Base-by-base conservation (phyloP, 345 rosid species). In the Euphorbia tirucalli region DNA sequence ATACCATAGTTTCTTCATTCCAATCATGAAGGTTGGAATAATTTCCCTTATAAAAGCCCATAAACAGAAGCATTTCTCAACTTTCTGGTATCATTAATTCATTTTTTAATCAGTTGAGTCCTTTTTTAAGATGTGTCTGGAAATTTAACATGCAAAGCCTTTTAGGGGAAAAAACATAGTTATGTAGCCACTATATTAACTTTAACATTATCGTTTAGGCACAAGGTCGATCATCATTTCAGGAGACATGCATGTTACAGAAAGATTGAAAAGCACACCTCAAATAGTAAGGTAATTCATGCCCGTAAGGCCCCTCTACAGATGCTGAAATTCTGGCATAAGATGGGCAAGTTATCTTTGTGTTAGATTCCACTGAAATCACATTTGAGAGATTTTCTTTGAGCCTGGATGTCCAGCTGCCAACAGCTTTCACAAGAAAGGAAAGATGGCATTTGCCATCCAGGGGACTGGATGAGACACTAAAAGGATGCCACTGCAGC, bases 401-500 rank as follows among this genome's bases (percentile, higher is more conserved):
- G 10, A 93, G 85, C 76, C 82, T 86, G 14, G 75, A 80, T 0
- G 98, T 89, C 96, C 98, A 91, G 68, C 74, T 85, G 52, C 96
- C 94, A 57, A 86, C 83, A 60, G 85, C 96, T 81, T 91, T 93
- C 48, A 91, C 84, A 37, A 93, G 96, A 74, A 91, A 70, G 7
- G 93, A 73, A 9, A 89, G 58, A 75, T 84, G 93, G 59, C 84
- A 77, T 22, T 85, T 74, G 18, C 97, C 93, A 70, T 86, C 97
- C 41, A 89, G 77, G 72, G 96, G 96, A 73, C 98, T 91, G 21
- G 97, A 91, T 44, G 98, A 88, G 62, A 93, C 93, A 70, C 98
- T 91, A 73, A 93, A 93, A 54, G 94, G 97, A 82, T 93, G 97
- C 97, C 98, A 93, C 54, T 93, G 97, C 75, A 91, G 81, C 98